Evolutionary conservation across 805 yeast species (phyloP), one percentile per base, ranked within the genome.

Genomic region (Monosporozyma solicola): DNA sequence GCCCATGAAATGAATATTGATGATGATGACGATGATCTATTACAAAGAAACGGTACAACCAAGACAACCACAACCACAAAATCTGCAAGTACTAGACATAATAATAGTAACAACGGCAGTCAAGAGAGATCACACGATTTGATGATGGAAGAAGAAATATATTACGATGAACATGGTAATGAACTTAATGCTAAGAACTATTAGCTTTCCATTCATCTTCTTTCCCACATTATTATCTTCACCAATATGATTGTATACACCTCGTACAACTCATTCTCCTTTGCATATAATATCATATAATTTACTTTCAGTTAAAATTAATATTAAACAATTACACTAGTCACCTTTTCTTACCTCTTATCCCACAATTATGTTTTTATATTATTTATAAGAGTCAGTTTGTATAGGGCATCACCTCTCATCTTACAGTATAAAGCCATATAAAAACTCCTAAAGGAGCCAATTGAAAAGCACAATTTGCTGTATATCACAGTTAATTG

Each of bases 171-270:
- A 15, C 49, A 58, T 43, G 62, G 63, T 2, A 60, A 61, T 48
- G 60, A 59, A 45, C 47, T 61, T 13, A 60, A 57, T 44, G 60
- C 61, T n/a, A 57, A 60, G 50, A 60, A 58, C 52, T 61, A 61
- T 35, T 61, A 44, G 49, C 15, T 35, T 13, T 5, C 10, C 29
- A 5, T 9, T 35, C 15, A 35, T 35, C n/a, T 35, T 15, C 35
- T 9, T 32, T 32, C 10, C 10, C 15, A 13, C 10, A 29, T 13
- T 31, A 16, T 32, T 32, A 20, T 32, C 15, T 32, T 11, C 35
- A 32, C 39, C 16, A 15, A 25, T n/a, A 11, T 5, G 15, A 44
- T 6, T 11, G 31, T 25, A 41, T 41, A 22, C 7, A 35, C 16
- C 15, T 35, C n/a, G 15, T 35, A 35, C 39, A 35, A 35, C 39